Evolutionary conservation across 2,329 filamentous ascomycete species (phyloP).

Genomic region (Amesomyces nigricolor): DNA sequence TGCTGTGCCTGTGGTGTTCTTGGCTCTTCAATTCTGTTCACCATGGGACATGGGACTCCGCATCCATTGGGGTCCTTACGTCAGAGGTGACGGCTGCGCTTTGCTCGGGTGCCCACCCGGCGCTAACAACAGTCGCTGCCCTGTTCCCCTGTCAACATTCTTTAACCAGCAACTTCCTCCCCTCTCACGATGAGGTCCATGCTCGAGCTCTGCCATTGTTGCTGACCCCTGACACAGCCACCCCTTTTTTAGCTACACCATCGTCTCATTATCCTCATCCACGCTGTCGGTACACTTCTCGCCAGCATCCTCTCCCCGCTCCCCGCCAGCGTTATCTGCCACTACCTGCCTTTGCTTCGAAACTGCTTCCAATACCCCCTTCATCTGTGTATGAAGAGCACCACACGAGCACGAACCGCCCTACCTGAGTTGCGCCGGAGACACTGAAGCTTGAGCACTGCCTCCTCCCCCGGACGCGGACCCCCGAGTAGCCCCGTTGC

Average conservation of each 20-base stretch:
- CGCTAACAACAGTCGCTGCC: background rate
- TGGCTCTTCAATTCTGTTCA: background rate
- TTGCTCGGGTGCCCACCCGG: conserved; percentile 5
- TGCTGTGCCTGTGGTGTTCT: background rate
- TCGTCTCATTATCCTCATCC: no score
- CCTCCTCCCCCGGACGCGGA: background rate
- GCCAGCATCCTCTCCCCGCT: no score
- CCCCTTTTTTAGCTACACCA: background rate
- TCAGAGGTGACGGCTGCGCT: conserved; percentile 15
- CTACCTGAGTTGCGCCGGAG: background rate
- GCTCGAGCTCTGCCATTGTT: background rate
- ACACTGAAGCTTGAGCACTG: background rate
- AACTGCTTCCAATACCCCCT: background rate
- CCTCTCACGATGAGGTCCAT: background rate
- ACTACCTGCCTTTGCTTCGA: no score
- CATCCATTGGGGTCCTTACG: conserved; percentile 13
- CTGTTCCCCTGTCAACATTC: background rate
- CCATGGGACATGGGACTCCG: conserved; percentile 5
- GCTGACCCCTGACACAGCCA: background rate
- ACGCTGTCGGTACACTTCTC: no score
- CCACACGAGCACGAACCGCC: background rate
- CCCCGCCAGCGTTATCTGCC: no score
- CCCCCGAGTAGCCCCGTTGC: background rate
- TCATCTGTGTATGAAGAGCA: no score
- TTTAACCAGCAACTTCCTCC: background rate